Evolutionary conservation across 2,329 filamentous ascomycete genomes (phyloP).

Genomic region (Apiospora marii): DNA sequence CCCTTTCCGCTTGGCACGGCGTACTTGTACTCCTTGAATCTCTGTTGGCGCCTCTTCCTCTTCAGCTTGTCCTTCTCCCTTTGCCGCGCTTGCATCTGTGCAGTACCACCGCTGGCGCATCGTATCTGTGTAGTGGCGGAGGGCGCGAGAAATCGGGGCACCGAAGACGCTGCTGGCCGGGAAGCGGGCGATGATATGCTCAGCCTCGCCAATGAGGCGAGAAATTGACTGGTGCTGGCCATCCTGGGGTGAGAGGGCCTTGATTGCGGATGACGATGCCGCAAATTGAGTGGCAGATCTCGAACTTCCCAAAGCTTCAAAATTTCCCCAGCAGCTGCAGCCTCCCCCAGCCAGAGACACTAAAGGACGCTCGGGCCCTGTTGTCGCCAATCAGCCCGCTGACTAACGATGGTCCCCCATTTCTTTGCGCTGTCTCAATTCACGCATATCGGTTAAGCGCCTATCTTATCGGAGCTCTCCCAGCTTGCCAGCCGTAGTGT

Average conservation of each 20-base stretch:
- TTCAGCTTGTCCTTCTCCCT: conserved; percentile 61
- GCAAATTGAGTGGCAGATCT: conserved; percentile 14
- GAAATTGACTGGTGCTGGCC: conserved; percentile 57
- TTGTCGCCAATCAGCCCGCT: background rate
- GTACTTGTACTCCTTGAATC: conserved; percentile 69
- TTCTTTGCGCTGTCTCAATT: background rate
- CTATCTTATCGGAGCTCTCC: background rate
- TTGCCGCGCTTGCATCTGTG: conserved; percentile 47
- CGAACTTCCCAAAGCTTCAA: conserved; percentile 21
- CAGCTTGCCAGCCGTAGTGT: background rate
- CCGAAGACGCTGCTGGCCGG: conserved; percentile 49
- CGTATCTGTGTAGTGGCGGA: conserved; percentile 53
- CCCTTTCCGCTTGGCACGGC: conserved; percentile 66
- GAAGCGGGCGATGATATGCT: conserved; percentile 49
- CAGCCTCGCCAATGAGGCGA: conserved; percentile 62
- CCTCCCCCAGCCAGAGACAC: background rate
- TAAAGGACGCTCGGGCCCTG: conserved; percentile 8
- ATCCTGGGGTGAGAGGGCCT: conserved; percentile 8
- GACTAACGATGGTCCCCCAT: background rate
- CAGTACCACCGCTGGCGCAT: conserved; percentile 44
- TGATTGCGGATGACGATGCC: conserved; percentile 19
- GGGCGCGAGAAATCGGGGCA: conserved; percentile 60
- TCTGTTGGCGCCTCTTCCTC: conserved; percentile 69
- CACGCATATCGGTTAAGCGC: background rate
- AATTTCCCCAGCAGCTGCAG: conserved; percentile 32